A percentile compares a stretch with the other conserved stretches of the same genome.
Conservation (phyloP, 208 protist genomes). For the Phytomonas sp. region DNA sequence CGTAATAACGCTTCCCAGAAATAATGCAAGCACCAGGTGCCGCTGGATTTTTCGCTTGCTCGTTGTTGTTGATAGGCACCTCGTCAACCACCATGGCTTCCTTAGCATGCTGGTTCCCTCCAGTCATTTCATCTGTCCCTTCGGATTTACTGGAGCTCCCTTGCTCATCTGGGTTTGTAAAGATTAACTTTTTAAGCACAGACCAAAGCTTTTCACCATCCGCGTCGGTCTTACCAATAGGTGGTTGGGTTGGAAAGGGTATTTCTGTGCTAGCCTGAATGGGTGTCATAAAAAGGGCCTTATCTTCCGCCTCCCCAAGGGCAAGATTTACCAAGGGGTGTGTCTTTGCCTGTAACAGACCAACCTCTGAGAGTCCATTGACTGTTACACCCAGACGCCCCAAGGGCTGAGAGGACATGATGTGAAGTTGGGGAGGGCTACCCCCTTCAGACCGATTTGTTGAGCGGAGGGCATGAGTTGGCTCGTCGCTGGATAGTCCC, state of each 20-base stretch:
- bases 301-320: background rate
- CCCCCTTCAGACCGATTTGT: background rate
- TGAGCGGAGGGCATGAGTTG: background rate
- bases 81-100: background rate
- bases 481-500: background rate
- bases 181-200: background rate
- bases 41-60: background rate
- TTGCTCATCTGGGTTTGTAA: background rate
- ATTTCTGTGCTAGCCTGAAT: background rate
- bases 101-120: background rate
- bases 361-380: background rate
- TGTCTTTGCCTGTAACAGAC: background rate
- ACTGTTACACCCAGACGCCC: background rate
- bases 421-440: background rate
- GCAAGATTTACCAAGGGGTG: background rate
- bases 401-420: background rate
- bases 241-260: background rate
- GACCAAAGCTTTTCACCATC: background rate
- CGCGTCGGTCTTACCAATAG: background rate
- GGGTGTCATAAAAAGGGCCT: background rate
- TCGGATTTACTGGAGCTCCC: background rate
- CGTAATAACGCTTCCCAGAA: background rate
- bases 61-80: background rate
- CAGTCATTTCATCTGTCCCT: background rate
- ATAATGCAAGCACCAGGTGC: background rate